A percentile compares a stretch with the other conserved stretches of the same genome.
Conservation (phyloP, 805 yeast genomes). For the Priceomyces fermenticarens region DNA sequence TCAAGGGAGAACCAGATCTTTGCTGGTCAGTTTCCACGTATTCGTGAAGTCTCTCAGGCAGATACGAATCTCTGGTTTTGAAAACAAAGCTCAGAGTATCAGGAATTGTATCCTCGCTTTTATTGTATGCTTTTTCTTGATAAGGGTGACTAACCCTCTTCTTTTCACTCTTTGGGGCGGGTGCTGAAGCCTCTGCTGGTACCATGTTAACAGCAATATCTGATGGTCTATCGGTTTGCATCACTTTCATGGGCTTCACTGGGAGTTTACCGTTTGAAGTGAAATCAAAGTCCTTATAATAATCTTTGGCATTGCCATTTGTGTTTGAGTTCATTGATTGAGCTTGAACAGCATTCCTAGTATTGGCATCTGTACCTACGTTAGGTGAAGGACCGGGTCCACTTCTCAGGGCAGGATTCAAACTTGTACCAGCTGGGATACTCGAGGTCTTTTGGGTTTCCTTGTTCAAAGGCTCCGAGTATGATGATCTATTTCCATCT, state of each 20-base stretch:
- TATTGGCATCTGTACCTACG: background rate
- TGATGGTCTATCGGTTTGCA: conserved; percentile 25
- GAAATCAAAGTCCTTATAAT: conserved; percentile 37
- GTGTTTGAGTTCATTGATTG: background rate
- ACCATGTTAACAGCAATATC: background rate
- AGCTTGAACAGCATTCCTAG: background rate
- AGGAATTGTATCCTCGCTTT: conserved; percentile 5
- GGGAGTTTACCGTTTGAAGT: conserved; percentile 43
- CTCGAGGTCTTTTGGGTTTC: conserved; percentile 1
- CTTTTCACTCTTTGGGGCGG: background rate
- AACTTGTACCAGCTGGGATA: background rate
- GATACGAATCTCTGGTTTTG: conserved; percentile 5
- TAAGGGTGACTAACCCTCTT: conserved; percentile 8
- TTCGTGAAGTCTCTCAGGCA: conserved; percentile 18
- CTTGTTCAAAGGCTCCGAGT: no score
- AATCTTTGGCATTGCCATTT: conserved; percentile 9
- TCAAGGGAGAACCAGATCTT: conserved; percentile 21
- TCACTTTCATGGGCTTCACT: conserved; percentile 38
- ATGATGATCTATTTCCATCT: background rate
- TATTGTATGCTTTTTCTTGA: conserved; percentile 7
- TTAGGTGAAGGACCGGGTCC: conserved; percentile 1
- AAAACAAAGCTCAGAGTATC: conserved; percentile 17
- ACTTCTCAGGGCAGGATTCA: conserved; percentile 1
- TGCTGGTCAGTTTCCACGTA: conserved; percentile 16
- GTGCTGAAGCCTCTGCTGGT: background rate